These are phyloP conservation scores for Gloeostereum incarnatum DNA, from an alignment of 768 basidiomycete genomes.

Conservation along the genomic window DNA sequence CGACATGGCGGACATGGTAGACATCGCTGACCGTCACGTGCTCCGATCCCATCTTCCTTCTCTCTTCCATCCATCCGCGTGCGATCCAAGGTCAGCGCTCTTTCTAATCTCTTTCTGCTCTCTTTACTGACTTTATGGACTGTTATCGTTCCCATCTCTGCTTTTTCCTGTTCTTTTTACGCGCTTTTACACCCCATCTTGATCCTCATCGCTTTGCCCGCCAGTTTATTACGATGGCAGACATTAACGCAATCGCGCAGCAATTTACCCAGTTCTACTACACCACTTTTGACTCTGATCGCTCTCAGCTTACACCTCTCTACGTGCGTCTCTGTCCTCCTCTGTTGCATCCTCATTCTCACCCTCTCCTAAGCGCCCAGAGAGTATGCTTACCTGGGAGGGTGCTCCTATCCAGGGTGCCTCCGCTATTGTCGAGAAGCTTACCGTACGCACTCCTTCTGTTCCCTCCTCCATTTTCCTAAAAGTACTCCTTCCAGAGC, in stretches of 20 bases:
- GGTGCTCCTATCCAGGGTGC: constrained; percentile 46
- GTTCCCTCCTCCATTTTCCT: neutral
- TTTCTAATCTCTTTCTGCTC: constrained; percentile 7
- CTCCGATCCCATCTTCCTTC: neutral
- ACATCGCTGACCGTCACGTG: no score
- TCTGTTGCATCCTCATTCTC: constrained; percentile 13
- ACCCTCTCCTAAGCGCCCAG: constrained; percentile 46
- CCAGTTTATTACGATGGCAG: constrained; percentile 42
- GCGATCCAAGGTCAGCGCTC: no score
- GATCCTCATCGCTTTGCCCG: constrained; percentile 10
- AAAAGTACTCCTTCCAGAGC: constrained; percentile 24
- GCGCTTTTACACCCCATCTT: constrained; percentile 7
- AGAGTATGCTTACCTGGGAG: constrained; percentile 87
- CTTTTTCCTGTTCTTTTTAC: constrained; percentile 7
- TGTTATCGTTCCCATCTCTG: no score
- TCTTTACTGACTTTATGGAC: no score
- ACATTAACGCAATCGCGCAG: constrained; percentile 64
- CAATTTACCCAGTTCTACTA: constrained; percentile 86
- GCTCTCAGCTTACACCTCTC: constrained; percentile 45
- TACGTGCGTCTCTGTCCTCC: constrained; percentile 54
- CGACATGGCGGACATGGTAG: constrained; percentile 1
- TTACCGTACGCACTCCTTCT: constrained; percentile 39
- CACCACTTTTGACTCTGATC: constrained; percentile 57
- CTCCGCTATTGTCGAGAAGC: constrained; percentile 55
- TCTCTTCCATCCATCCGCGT: constrained; percentile 3